Conservation (phyloP, 768 basidiomycete genomes). For the Phlebiopsis gigantea region DNA sequence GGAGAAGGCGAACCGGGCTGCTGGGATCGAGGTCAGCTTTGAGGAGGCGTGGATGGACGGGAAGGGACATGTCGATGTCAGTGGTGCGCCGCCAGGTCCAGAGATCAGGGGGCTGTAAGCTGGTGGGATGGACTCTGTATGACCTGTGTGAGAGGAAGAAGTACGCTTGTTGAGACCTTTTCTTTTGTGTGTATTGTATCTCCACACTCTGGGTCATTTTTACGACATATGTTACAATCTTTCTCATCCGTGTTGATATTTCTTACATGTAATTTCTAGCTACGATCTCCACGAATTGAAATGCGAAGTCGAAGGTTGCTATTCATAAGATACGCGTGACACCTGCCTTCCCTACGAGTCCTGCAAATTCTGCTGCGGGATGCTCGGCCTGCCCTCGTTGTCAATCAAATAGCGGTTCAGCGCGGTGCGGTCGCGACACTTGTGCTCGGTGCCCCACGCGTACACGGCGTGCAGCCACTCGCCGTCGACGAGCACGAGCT, state of each 20-base stretch:
- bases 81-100: constrained; percentile 32
- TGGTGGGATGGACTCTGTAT: not conserved
- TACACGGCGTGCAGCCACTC: constrained; percentile 9
- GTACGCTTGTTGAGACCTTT: too few species aligned
- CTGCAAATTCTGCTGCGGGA: not conserved
- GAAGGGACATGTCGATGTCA: constrained; percentile 55
- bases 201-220: not conserved
- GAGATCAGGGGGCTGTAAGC: constrained; percentile 5
- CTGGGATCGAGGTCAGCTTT: constrained; percentile 45
- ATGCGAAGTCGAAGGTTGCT: too few species aligned
- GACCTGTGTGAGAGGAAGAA: not conserved
- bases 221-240: not conserved
- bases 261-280: not conserved
- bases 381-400: not conserved
- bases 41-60: constrained; percentile 53
- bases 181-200: not conserved
- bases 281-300: not conserved
- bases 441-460: constrained; percentile 12
- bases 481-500: constrained; percentile 8
- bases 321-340: not conserved
- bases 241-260: not conserved
- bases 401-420: constrained; percentile 13
- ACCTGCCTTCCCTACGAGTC: not conserved
- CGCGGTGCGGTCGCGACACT: constrained; percentile 16
- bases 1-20: constrained; percentile 45